Percentiles rank a stretch among this genome's conserved stretches.
phyloP scores from a whole-genome alignment of 2,329 filamentous ascomycete species.

The Calonectria hongkongensis region DNA sequence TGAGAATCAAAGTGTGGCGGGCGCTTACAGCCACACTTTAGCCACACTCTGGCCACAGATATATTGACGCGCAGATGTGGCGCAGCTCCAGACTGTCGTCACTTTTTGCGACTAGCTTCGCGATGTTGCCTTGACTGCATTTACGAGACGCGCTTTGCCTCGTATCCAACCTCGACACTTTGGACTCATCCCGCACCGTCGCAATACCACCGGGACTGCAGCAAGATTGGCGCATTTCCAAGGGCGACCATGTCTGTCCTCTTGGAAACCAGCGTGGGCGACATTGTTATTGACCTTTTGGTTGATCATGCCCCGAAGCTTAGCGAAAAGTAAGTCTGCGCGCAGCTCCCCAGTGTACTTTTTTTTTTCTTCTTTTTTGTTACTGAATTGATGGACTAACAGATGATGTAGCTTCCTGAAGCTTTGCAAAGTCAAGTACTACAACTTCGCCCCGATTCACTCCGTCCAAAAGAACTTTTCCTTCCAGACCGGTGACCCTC shows the following conservation, averaged over 20 bases:
- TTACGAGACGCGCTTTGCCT: constrained; percentile 24
- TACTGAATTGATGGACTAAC: constrained; percentile 60
- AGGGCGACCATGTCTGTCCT: constrained; percentile 85
- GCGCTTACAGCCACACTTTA: constrained; percentile 17
- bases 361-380: constrained; percentile 36
- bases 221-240: not conserved
- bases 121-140: constrained; percentile 27
- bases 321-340: constrained; percentile 92
- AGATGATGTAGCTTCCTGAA: constrained; percentile 86
- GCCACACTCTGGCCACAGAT: constrained; percentile 12
- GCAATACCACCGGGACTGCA: not conserved
- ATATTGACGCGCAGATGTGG: constrained; percentile 15
- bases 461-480: constrained; percentile 96
- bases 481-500: constrained; percentile 95
- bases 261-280: constrained; percentile 92
- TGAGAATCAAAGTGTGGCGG: not conserved
- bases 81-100: constrained; percentile 30
- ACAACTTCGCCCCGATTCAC: constrained; percentile 96
- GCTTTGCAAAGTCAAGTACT: constrained; percentile 99
- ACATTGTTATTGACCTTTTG: constrained; percentile 95
- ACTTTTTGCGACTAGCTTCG: constrained; percentile 25
- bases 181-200: not conserved
- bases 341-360: not conserved
- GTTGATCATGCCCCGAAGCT: constrained; percentile 92
- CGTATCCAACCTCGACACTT: constrained; percentile 1